Percentiles rank a stretch among this genome's conserved stretches.
Conservation (phyloP, 345 rosid genomes). For the Eucalyptus pauciflora region DNA sequence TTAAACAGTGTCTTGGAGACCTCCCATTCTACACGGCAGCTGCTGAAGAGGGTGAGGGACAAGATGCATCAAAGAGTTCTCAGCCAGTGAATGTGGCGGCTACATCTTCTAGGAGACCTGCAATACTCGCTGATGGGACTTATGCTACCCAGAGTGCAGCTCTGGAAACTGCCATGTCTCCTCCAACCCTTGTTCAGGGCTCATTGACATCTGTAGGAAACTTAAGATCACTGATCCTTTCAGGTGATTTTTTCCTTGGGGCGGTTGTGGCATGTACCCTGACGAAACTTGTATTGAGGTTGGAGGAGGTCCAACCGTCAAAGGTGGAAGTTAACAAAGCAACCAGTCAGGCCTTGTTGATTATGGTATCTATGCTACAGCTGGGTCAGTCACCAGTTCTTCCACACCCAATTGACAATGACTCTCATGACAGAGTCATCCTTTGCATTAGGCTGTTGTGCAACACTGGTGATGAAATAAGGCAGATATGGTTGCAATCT, state of each 20-base stretch:
- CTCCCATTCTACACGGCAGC: conserved; percentile 58
- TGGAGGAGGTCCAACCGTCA: conserved; percentile 88
- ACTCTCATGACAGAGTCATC: conserved; percentile 78
- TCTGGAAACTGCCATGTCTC: conserved; percentile 72
- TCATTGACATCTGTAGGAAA: conserved; percentile 55
- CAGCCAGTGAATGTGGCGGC: conserved; percentile 43
- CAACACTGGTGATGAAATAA: conserved; percentile 67
- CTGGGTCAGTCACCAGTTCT: conserved; percentile 83
- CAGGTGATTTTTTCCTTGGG: conserved; percentile 96
- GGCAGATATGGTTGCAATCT: conserved; percentile 82
- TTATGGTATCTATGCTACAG: conserved; percentile 89
- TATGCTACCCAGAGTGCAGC: conserved; percentile 95
- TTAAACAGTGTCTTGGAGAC: conserved; percentile 86
- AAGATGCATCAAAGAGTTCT: conserved; percentile 46
- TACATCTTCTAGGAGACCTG: conserved; percentile 74
- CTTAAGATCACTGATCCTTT: conserved; percentile 80
- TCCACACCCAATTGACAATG: conserved; percentile 90
- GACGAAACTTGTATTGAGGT: conserved; percentile 83
- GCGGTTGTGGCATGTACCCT: conserved; percentile 94
- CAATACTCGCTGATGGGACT: conserved; percentile 86
- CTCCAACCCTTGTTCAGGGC: conserved; percentile 75
- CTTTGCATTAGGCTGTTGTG: conserved; percentile 77
- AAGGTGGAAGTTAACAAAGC: conserved; percentile 71
- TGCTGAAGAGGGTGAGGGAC: conserved; percentile 57
- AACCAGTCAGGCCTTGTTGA: conserved; percentile 54